Conservation (phyloP, 1,284 basidiomycete species). For the Cutaneotrichosporon arboriforme region DNA sequence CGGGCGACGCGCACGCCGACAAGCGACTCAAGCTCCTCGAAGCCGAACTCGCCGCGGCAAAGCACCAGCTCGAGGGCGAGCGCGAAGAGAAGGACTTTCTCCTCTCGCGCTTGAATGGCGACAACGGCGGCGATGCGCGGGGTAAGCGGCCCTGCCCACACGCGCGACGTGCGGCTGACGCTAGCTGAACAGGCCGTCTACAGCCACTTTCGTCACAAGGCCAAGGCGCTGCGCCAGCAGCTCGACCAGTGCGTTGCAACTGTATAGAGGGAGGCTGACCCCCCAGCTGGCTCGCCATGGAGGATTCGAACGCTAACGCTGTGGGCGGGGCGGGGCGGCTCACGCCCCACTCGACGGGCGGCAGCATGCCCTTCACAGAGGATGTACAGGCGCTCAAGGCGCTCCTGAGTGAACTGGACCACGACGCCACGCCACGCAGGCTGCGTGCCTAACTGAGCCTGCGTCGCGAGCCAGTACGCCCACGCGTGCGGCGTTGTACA, state of each 20-base stretch:
- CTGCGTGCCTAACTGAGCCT: too few relatives aligned
- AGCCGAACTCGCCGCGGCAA: constrained; percentile 29
- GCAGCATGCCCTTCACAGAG: constrained; percentile 26
- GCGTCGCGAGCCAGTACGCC: too few relatives aligned
- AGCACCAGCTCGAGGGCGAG: constrained; percentile 34
- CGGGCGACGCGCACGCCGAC: background rate
- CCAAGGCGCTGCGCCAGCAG: constrained; percentile 36
- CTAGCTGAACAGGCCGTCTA: constrained; percentile 35
- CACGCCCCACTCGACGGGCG: constrained; percentile 19
- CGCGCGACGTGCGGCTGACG: constrained; percentile 17
- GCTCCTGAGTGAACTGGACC: constrained; percentile 34
- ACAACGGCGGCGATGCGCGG: constrained; percentile 8
- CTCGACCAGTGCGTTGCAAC: constrained; percentile 36
- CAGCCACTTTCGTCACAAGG: constrained; percentile 39
- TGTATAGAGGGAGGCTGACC: too few relatives aligned
- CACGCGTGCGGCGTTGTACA: background rate
- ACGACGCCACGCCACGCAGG: constrained; percentile 26
- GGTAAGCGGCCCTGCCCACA: constrained; percentile 19
- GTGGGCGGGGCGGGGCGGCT: constrained; percentile 4
- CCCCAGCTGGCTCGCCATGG: constrained; percentile 40
- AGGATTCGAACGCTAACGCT: constrained; percentile 22
- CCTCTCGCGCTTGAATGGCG: constrained; percentile 21
- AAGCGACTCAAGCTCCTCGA: constrained; percentile 12
- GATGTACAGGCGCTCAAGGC: constrained; percentile 36
- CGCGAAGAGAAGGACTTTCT: constrained; percentile 40